Evolutionary conservation across 495 filamentous ascomycete species (phyloP), one percentile per base, ranked within the genome.

Genomic region (Usnea hakonensis): DNA sequence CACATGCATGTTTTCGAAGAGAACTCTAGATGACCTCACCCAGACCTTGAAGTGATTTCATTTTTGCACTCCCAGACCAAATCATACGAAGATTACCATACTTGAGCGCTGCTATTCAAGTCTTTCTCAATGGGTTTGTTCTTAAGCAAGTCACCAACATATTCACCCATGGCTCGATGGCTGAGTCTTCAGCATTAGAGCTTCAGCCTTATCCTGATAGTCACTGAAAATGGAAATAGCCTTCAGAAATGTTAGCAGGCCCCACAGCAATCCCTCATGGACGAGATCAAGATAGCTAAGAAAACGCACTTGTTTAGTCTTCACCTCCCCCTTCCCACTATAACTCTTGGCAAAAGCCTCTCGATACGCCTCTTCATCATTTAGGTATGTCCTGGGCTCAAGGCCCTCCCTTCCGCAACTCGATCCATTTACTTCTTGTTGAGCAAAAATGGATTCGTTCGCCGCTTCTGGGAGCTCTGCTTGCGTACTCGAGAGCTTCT

Each of bases 161-260:
- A 16, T 40, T 14, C 26, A 32, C 9, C 2, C 54, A 9, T 23
- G 23, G 6, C 33, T 40, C 9, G 17, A 21, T 17, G 23, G 11
- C n/a, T 33, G 40, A 13, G 64, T 56, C 23, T 64, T 35, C 66
- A 67, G 64, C 66, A 80, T 76, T 33, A 83, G 57, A 35, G 63
- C 69, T 63, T 83, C 81, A 21, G 85, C 54, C 56, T 72, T 76
- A 43, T 81, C 74, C 65, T 87, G 84, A 74, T 82, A 81, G 21
- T 83, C 78, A 23, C 77, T 79, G 70, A 87, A 86, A 36, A 84
- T 82, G 65, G 83, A 81, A 46, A 88, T 73, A 19, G 84, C 83
- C 77, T 75, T 36, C 44, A 16, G n/a, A 23, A 48, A 11, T n/a
- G 16, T 21, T 32, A n/a, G 21, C 30, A 3, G 1, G 32, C 5